phyloP scores from a whole-genome alignment of 441 rosid genomes.

The Jatropha podagrica region DNA sequence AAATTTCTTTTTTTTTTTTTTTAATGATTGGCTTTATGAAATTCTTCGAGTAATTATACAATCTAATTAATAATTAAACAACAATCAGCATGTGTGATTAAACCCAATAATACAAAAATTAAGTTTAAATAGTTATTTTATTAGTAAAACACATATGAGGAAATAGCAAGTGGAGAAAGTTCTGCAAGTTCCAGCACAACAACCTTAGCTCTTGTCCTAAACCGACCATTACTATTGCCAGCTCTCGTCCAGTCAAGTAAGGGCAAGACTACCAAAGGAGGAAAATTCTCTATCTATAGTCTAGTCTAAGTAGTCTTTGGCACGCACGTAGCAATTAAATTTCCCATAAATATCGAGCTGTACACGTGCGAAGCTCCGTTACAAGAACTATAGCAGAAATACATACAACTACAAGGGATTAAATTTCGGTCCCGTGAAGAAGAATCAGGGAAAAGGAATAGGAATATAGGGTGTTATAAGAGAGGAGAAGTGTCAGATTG shows the following conservation, averaged over 20 bases:
- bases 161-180: constrained; percentile 7
- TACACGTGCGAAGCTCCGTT: constrained; percentile 23
- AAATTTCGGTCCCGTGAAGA: constrained; percentile 18
- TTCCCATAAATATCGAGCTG: constrained; percentile 16
- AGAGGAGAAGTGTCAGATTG: constrained; percentile 36
- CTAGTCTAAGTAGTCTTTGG: neutral
- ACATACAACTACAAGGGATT: neutral
- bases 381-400: neutral
- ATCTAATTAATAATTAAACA: neutral
- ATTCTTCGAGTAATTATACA: neutral
- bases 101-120: neutral
- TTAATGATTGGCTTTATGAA: neutral
- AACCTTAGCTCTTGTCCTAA: constrained; percentile 14
- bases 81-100: neutral
- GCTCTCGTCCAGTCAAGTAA: constrained; percentile 19
- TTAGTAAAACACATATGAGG: neutral
- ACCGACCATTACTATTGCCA: constrained; percentile 15
- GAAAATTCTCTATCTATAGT: too few relatives aligned
- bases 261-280: neutral
- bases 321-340: neutral
- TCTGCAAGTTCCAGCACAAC: constrained; percentile 4
- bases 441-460: neutral
- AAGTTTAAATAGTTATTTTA: neutral
- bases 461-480: too few relatives aligned
- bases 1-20: neutral